Conservation (phyloP, 2,329 filamentous ascomycete genomes). For the Beauveria caledonica region DNA sequence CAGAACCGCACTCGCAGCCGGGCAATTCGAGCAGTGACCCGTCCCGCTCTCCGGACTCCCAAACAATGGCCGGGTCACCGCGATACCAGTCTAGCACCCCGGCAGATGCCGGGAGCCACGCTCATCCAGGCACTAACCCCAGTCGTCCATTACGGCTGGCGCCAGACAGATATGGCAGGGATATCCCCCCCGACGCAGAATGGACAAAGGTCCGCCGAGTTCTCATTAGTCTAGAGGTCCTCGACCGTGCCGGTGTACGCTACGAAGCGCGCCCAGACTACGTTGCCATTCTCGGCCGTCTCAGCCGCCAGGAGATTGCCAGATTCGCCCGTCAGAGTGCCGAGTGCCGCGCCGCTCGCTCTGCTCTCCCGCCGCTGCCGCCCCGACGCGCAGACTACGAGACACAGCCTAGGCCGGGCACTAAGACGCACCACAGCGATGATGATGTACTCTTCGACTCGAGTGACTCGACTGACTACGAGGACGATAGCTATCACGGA, state of each 20-base stretch:
- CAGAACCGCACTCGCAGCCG: conserved; percentile 15
- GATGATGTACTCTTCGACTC: conserved; percentile 23
- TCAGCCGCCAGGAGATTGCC: conserved; percentile 43
- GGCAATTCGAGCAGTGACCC: conserved; percentile 26
- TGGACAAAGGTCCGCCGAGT: conserved; percentile 52
- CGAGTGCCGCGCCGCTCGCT: conserved; percentile 36
- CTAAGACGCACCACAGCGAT: conserved; percentile 23
- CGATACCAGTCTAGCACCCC: conserved; percentile 33
- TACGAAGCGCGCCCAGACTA: conserved; percentile 54
- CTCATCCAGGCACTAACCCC: background rate
- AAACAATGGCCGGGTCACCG: conserved; percentile 30
- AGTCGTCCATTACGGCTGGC: conserved; percentile 32
- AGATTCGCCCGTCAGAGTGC: conserved; percentile 42
- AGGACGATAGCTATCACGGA: conserved; percentile 23
- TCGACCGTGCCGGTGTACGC: conserved; percentile 45
- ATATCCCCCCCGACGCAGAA: conserved; percentile 47
- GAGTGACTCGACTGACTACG: conserved; percentile 24
- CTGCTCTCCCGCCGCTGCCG: background rate
- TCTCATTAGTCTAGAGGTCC: conserved; percentile 49
- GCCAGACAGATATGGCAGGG: conserved; percentile 48
- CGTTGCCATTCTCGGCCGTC: conserved; percentile 50
- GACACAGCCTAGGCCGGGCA: conserved; percentile 20
- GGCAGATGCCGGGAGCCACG: conserved; percentile 18
- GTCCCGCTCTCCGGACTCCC: conserved; percentile 24
- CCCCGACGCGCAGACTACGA: conserved; percentile 8